Base-by-base conservation (phyloP, 2,329 filamentous ascomycete genomes). In the Botryosphaeria dothidea region DNA sequence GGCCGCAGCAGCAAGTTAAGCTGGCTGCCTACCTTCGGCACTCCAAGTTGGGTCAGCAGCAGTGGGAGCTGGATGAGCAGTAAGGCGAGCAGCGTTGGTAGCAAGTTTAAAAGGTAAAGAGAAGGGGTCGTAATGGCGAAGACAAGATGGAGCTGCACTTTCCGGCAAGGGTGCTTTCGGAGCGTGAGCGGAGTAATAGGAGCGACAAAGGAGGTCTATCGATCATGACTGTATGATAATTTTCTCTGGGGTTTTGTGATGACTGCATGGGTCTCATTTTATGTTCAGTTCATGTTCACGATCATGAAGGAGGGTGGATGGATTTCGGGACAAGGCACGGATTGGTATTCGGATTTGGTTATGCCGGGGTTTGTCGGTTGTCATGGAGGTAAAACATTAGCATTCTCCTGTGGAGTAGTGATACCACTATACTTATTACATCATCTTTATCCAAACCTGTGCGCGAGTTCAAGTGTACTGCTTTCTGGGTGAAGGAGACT, bases 61-160 rank as follows among this genome's bases (percentile, higher is more conserved):
- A 38, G 43, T 25, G 62, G 48, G 19, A 64, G 62, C 25, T 64
- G 62, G 62, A 48, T 64, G 13, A 64, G 62, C 29, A 64, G 62
- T 31, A 64, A 57, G 17, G 62, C 48, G 6, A 64, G 62, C 19
- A 51, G 58, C 15, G 58, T 62, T 13, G 45, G 58, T 5, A 51
- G 58, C 21, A 36, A n/a, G 19, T 17, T 62, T 29, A 49, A 45
- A 34, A 62, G 58, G n/a, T 62, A 29, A 25, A 11, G 27, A 23
- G 9, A 21, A 7, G 25, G 6, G 13, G 3, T 3, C 17, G n/a
- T n/a, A 58, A 27, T 23, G 31, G 29, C 4, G 19, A 8, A 7
- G 1, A n/a, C 27, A 52, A n/a, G 49, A 15, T 52, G 8, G 13
- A 25, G 51, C 29, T 31, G 17, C 34, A 9, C n/a, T n/a, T 7